Evolutionary conservation across 1,284 basidiomycete genomes (phyloP).

Genomic region (Farysia itapuensis): DNA sequence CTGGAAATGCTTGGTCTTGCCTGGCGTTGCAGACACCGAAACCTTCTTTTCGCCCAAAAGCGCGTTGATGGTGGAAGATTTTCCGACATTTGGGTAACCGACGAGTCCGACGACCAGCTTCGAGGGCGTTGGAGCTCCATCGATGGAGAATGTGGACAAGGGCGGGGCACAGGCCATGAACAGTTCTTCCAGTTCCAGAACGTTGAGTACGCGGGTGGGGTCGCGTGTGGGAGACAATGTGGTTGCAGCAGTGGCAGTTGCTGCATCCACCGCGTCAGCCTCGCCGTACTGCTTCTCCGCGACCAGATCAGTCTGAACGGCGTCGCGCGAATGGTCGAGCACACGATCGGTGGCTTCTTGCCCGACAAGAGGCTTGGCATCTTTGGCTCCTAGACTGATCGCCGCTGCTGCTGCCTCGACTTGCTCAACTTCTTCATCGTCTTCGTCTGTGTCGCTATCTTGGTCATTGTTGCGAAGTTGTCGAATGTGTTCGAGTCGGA

Average conservation of each 20-base stretch:
- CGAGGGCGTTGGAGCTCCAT: slow-evolving; percentile 34
- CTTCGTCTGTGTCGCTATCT: slow-evolving; percentile 28
- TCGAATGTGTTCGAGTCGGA: slow-evolving; percentile 55
- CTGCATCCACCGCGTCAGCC: slow-evolving; percentile 32
- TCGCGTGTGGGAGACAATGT: slow-evolving; percentile 63
- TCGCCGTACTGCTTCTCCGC: slow-evolving; percentile 19
- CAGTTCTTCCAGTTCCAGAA: slow-evolving; percentile 84
- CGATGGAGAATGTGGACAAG: slow-evolving; percentile 64
- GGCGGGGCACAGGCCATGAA: slow-evolving; percentile 78
- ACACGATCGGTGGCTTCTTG: slow-evolving; percentile 32
- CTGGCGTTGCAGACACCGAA: slow-evolving; percentile 57
- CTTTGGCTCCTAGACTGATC: slow-evolving; percentile 18
- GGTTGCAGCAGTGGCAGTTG: slow-evolving; percentile 58
- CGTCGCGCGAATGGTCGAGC: slow-evolving; percentile 13
- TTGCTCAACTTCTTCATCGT: slow-evolving; percentile 40
- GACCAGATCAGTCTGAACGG: slow-evolving; percentile 17
- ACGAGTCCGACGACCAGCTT: slow-evolving; percentile 70
- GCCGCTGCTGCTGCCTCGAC: slow-evolving; percentile 17
- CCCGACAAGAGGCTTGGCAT: slow-evolving; percentile 35
- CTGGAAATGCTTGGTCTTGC: slow-evolving; percentile 99
- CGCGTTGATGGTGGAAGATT: slow-evolving; percentile 59
- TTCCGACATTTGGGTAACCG: slow-evolving; percentile 67
- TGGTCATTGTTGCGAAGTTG: slow-evolving; percentile 45
- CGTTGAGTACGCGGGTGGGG: slow-evolving; percentile 78
- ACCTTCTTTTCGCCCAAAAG: slow-evolving; percentile 59